Base-by-base conservation (phyloP, 2,329 filamentous ascomycete species). In the Dothiorella sarmentorum region DNA sequence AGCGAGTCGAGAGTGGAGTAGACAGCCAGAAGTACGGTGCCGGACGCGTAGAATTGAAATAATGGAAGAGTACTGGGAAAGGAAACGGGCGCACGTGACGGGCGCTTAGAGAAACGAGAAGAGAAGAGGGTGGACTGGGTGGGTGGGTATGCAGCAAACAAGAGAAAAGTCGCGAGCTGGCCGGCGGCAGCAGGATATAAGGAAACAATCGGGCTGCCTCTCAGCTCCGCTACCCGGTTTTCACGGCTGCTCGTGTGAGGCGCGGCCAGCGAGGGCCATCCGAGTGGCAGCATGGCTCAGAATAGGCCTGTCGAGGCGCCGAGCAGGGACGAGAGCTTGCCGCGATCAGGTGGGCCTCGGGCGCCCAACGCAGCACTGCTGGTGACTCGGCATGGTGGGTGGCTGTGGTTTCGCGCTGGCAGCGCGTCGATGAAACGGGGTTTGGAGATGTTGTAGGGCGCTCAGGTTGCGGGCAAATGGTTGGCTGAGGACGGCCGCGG, bases 391-490 rank as follows among this genome's bases (percentile, higher is more conserved):
- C 27, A 29, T 22, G 55, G 22, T 17, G 55, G 55, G 55, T 58
- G 55, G 55, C 43, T 58, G 29, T 58, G 55, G 22, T 33, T 47
- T 17, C 42, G 55, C 43, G 55, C 55, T 58, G 55, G 42, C 42
- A 49, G 49, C 55, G 44, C 26, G 43, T 17, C 43, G 27, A 33
- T 58, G 55, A 58, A 58, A 58, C 55, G 43, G 31, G 40, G 55
- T 44, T 26, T 18, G 15, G 42, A 33, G 22, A 29, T 29, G 43
- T 58, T 40, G 55, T 49, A 38, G 43, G 24, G 55, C 26, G n/a
- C 43, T 43, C 44, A 26, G 24, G 43, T 27, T 6, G 42, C 26
- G 43, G 20, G 43, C 43, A 9, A 10, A 40, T 17, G 43, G 43
- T 58, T 58, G 55, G 55, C 29, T 47, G 42, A 38, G 24, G 29